Base-by-base conservation (phyloP, 83 land plant genomes). In the Diphasiastrum complanatum region DNA sequence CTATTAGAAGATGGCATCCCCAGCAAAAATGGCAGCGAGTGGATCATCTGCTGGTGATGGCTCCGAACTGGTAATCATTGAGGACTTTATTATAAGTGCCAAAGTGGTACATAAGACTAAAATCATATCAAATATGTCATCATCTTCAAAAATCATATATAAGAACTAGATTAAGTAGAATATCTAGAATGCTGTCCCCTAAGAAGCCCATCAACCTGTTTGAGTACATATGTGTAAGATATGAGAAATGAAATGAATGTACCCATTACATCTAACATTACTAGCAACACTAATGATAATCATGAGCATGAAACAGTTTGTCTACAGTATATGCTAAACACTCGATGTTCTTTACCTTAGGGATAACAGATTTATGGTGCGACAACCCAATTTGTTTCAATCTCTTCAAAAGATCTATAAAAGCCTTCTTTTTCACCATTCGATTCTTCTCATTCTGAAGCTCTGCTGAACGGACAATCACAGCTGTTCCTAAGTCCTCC, bases 381-480 rank as follows among this genome's bases (percentile, higher is more conserved):
- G 59, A 55, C 31, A 55, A 10, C 11, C 59, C 59, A 26, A 55
- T 26, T 6, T 12, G 35, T 19, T 55, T 55, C 16, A 55, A 27
- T 1, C 14, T 19, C 27, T 55, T 55, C 11, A 20, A 27, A 1
- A 55, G 59, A 1, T 55, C 59, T 20, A 26, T 19, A 55, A 55
- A 27, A 14, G 59, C 59, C 34, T 55, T 55, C 35, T 55, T 55
- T 35, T 55, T 55, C 10, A 55, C n/a, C 14, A 35, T 16, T 27
- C 59, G 59, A 35, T 27, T 55, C n/a, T 11, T 55, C n/a, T 32
- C 16, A 11, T 32, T 27, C 35, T 55, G 35, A 24, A 55, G 35
- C 27, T 55, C 59, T 6, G 34, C 31, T 10, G 38, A 10, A 6
- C 59, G 30, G 14, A 35, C 6, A 12, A 55, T 32, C 1, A 55